These are phyloP conservation scores for Rhodotorula babjevae DNA, from an alignment of 768 basidiomycete genomes.

Conservation along the genomic window DNA sequence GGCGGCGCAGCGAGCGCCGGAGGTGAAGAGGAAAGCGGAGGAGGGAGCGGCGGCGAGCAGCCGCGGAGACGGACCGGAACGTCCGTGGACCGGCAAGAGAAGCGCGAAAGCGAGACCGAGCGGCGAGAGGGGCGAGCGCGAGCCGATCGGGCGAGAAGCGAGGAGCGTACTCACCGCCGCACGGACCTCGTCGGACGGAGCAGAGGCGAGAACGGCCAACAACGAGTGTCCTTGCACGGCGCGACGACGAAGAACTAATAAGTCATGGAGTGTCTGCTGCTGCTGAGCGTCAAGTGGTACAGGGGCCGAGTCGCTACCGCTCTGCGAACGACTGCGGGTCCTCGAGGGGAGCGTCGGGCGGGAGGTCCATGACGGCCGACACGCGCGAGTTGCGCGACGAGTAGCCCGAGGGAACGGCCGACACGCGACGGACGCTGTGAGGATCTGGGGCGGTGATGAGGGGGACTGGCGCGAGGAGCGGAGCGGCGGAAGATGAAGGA, in stretches of 20 bases:
- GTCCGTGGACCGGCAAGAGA: too few species aligned
- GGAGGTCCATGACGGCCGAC: neutral
- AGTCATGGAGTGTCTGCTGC: neutral
- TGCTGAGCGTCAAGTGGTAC: neutral
- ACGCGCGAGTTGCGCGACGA: neutral
- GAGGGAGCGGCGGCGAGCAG: too few species aligned
- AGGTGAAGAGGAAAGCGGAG: too few species aligned
- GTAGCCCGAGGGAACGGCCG: neutral
- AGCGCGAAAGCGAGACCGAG: too few species aligned
- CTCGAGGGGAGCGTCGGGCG: neutral
- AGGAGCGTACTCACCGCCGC: too few species aligned
- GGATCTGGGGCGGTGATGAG: neutral
- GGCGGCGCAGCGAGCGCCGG: too few species aligned
- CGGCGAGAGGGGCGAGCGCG: too few species aligned
- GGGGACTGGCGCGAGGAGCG: neutral
- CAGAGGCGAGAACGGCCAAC: too few species aligned
- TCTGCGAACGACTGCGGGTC: neutral
- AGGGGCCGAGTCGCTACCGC: neutral
- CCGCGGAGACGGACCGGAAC: too few species aligned
- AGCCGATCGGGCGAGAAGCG: too few species aligned
- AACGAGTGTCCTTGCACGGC: neutral
- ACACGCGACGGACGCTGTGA: neutral
- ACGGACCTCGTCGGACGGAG: too few species aligned
- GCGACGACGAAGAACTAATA: neutral
- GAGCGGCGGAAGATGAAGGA: neutral